Evolutionary conservation across 768 basidiomycete genomes (phyloP).

Genomic region (Auriscalpium orientale): DNA sequence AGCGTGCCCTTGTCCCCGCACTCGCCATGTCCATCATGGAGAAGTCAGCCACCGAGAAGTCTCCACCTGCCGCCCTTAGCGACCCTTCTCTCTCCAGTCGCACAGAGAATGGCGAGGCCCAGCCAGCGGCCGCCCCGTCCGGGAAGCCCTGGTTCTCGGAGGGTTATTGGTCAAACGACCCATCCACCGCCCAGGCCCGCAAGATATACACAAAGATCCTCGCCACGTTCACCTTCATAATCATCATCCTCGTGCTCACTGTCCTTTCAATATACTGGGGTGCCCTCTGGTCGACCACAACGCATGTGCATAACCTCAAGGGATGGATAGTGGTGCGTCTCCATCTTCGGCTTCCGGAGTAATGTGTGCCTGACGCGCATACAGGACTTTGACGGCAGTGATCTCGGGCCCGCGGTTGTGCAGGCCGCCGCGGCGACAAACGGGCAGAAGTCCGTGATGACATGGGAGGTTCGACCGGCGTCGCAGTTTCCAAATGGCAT

Average conservation of each 20-base stretch:
- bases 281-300: slow-evolving; percentile 38
- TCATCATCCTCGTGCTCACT: slow-evolving; percentile 35
- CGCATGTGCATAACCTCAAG: slow-evolving; percentile 33
- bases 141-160: slow-evolving; percentile 13
- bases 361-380: neutral
- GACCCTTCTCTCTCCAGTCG: neutral
- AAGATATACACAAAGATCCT: slow-evolving; percentile 35
- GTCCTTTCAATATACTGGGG: slow-evolving; percentile 58
- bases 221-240: slow-evolving; percentile 23
- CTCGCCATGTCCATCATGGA: neutral
- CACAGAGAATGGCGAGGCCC: neutral
- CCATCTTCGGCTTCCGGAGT: neutral
- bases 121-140: neutral
- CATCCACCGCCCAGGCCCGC: slow-evolving; percentile 23
- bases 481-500: slow-evolving; percentile 38
- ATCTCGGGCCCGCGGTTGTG: slow-evolving; percentile 40
- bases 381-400: slow-evolving; percentile 55
- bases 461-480: slow-evolving; percentile 39
- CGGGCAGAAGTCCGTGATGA: slow-evolving; percentile 26
- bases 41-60: neutral
- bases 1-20: neutral
- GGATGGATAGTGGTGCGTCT: slow-evolving; percentile 51
- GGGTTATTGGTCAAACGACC: slow-evolving; percentile 12
- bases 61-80: neutral
- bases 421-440: slow-evolving; percentile 27